Conservation (phyloP, 495 filamentous ascomycete species). For the Aspergillus cristatus region DNA sequence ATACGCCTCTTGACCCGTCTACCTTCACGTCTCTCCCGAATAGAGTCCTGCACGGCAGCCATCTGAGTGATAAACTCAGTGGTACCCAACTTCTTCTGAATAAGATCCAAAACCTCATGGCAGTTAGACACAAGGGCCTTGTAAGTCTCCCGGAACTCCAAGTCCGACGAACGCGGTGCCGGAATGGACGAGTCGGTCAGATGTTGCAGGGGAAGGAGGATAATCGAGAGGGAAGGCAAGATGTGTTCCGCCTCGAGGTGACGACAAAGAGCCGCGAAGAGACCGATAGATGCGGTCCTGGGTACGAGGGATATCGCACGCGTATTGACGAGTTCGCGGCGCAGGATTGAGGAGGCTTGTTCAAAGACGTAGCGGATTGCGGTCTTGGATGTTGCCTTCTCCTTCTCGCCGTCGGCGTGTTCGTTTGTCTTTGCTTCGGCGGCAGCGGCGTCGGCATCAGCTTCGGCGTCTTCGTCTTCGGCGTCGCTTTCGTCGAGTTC, state of each 20-base stretch:
- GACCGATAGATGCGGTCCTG: conserved; percentile 66
- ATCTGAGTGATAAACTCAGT: conserved; percentile 63
- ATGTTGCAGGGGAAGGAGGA: conserved; percentile 75
- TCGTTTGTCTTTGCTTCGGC: conserved; percentile 21
- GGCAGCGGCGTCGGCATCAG: conserved; percentile 39
- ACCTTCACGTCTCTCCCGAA: conserved; percentile 59
- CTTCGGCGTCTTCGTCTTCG: conserved; percentile 30
- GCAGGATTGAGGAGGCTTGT: conserved; percentile 65
- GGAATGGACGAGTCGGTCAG: conserved; percentile 72
- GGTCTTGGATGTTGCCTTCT: conserved; percentile 17
- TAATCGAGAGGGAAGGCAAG: conserved; percentile 43
- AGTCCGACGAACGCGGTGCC: conserved; percentile 53
- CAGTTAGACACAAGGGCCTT: conserved; percentile 58
- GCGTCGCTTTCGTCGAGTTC: conserved; percentile 27
- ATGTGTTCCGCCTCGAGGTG: conserved; percentile 49
- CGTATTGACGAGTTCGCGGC: conserved; percentile 61
- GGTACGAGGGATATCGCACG: conserved; percentile 51
- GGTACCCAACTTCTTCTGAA: conserved; percentile 82
- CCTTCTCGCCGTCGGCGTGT: not conserved
- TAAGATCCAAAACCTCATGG: conserved; percentile 58
- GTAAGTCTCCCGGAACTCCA: conserved; percentile 55
- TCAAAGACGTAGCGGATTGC: conserved; percentile 66
- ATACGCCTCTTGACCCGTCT: conserved; percentile 76
- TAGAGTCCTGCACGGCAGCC: conserved; percentile 54
- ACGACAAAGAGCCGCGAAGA: conserved; percentile 54